Base-by-base conservation (phyloP, 2,329 filamentous ascomycete genomes). In the Nannizzia gypsea region DNA sequence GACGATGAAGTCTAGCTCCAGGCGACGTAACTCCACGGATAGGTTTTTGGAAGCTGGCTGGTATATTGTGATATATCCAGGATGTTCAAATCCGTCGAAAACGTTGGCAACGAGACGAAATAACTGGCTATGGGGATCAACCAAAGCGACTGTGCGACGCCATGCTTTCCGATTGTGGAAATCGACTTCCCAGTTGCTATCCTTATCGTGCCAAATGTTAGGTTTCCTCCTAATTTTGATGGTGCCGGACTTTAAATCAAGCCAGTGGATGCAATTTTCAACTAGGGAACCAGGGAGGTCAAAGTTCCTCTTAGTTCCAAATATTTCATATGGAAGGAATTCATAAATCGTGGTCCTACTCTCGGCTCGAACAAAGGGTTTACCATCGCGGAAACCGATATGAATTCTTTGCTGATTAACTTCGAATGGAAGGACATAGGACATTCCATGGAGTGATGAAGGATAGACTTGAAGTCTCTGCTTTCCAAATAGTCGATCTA, bases 31-130 rank as follows among this genome's bases (percentile, higher is more conserved):
- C 1, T 76, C 70, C 1, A 80, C 69, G 0, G 74, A 66, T 1
- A 80, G 28, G 6, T 20, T 34, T 22, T 58, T 34, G 2, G 5
- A 6, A 3, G 56, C n/a, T 0, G 79, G 75, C 59, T 84, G 80
- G 36, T 66, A 80, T 0, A 83, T 70, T 0, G 73, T 76, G 26
- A 85, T 68, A 1, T 76, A 63, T 0, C 64, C 64, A 0, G 68
- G 66, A 1, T 71, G 48, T 62, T 83, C 82, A 44, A 85, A 86
- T 0, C 71, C 65, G 0, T 65, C 20, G 55, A 87, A 83, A 0
- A 82, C 76, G 0, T 59, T 60, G 0, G 72, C 64, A 31, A 61
- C 34, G 0, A 60, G 64, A 0, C 66, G 64, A 38, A 75, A 79
- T 0, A 80, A 52, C 0, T 62, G 55, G 6, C 77, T 78, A 5